Conservation (phyloP, 108 stramenopile species). For the Mayamaea pseudoterrestris region DNA sequence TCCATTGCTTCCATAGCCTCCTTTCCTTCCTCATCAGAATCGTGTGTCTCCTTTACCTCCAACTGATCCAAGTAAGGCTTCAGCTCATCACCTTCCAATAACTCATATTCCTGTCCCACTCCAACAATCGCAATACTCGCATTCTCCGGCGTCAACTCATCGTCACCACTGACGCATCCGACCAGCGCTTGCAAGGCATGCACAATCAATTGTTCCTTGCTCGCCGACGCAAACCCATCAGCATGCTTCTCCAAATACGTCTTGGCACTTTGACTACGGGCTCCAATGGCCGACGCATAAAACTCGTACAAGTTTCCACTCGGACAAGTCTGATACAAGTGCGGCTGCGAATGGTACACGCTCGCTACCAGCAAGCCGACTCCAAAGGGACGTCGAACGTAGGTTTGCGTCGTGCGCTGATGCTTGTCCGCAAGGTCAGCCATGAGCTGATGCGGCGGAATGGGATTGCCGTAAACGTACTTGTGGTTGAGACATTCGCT, state of each 20-base stretch:
- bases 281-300: constrained; percentile 92
- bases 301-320: constrained; percentile 95
- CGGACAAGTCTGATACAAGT: constrained; percentile 95
- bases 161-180: constrained; percentile 85
- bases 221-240: constrained; percentile 40
- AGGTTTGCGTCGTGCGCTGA: constrained; percentile 97
- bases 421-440: constrained; percentile 95
- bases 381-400: constrained; percentile 96
- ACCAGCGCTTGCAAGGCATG: constrained; percentile 91
- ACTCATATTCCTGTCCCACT: constrained; percentile 50
- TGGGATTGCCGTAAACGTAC: constrained; percentile 90
- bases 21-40: constrained; percentile 37
- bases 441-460: constrained; percentile 85
- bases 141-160: constrained; percentile 83
- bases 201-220: constrained; percentile 85
- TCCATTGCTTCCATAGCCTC: constrained; percentile 19
- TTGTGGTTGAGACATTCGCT: constrained; percentile 96
- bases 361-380: constrained; percentile 91
- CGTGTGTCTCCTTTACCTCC: constrained; percentile 62
- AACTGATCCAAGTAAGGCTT: constrained; percentile 74
- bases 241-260: constrained; percentile 96
- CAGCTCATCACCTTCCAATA: constrained; percentile 76
- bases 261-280: constrained; percentile 86
- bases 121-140: constrained; percentile 75
- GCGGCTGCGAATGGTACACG: constrained; percentile 64